These are phyloP conservation scores for Platanthera zijinensis DNA, from an alignment of 106 monocot genomes.

Conservation along the genomic window DNA sequence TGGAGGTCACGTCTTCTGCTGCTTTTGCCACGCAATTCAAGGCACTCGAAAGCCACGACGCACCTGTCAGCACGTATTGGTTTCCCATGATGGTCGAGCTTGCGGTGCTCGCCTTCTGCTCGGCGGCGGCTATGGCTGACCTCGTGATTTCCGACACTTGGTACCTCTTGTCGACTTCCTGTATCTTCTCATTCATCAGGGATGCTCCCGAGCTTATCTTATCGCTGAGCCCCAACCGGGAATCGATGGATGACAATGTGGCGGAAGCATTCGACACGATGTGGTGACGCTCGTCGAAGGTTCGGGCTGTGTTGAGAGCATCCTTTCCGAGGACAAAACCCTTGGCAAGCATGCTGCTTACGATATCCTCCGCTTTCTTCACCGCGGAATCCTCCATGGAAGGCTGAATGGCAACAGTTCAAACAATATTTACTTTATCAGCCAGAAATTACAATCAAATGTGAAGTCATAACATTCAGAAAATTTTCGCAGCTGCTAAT, in stretches of 20 bases:
- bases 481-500: background rate
- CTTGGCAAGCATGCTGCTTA: slow-evolving; percentile 81
- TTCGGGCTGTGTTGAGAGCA: slow-evolving; percentile 49
- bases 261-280: slow-evolving; percentile 60
- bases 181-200: slow-evolving; percentile 47
- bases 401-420: background rate
- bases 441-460: background rate
- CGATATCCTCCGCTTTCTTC: slow-evolving; percentile 63
- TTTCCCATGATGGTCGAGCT: slow-evolving; percentile 57
- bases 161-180: slow-evolving; percentile 63
- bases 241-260: slow-evolving; percentile 57
- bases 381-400: slow-evolving; percentile 19
- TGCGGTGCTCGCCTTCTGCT: slow-evolving; percentile 58
- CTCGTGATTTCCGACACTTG: slow-evolving; percentile 66
- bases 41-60: slow-evolving; percentile 67
- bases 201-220: slow-evolving; percentile 66
- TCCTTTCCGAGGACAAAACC: slow-evolving; percentile 86
- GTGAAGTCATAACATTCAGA: background rate
- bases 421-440: background rate
- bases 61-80: slow-evolving; percentile 51
- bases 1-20: slow-evolving; percentile 51
- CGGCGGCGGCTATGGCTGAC: slow-evolving; percentile 57
- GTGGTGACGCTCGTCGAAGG: slow-evolving; percentile 67
- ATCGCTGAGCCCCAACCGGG: slow-evolving; percentile 52
- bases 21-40: slow-evolving; percentile 44